A percentile compares a stretch with the other conserved stretches of the same genome.
These are phyloP conservation scores for Waitea zeae DNA, from an alignment of 1,284 basidiomycete genomes.

Conservation along the genomic window DNA sequence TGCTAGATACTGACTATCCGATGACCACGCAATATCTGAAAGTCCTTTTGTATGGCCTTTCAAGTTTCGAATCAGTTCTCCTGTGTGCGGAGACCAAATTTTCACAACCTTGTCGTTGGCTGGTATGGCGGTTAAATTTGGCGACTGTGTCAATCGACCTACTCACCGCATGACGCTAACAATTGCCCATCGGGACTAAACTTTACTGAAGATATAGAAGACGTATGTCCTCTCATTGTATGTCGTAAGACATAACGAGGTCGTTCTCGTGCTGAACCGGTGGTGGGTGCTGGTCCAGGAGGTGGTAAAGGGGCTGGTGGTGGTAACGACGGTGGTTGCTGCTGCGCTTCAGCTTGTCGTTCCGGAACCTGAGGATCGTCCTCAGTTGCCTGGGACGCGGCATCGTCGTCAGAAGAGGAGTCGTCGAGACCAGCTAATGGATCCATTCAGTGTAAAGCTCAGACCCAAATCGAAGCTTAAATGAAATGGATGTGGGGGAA, in stretches of 20 bases:
- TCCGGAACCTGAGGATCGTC: conserved; percentile 63
- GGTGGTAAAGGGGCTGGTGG: conserved; percentile 16
- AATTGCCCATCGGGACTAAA: conserved; percentile 63
- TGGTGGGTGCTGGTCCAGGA: conserved; percentile 13
- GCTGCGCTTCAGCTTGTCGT: conserved; percentile 25
- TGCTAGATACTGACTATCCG: conserved; percentile 65
- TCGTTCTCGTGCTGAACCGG: conserved; percentile 25
- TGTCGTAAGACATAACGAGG: conserved; percentile 57
- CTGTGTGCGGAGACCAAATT: conserved; percentile 58
- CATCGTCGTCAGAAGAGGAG: conserved; percentile 62
- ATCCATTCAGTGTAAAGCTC: background rate
- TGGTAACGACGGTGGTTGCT: no score
- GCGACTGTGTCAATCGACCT: no score
- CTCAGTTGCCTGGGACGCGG: conserved; percentile 65
- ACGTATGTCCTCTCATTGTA: conserved; percentile 55
- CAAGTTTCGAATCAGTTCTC: conserved; percentile 53
- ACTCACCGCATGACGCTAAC: conserved; percentile 57
- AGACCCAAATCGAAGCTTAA: background rate
- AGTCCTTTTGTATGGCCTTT: conserved; percentile 66
- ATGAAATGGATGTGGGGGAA: background rate
- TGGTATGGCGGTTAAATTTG: conserved; percentile 33
- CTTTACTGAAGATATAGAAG: conserved; percentile 59
- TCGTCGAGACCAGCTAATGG: conserved; percentile 21
- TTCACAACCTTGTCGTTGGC: conserved; percentile 68
- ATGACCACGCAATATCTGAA: conserved; percentile 79